Evolutionary conservation across 192 early-diverging fungal genomes (phyloP).

Genomic region (Mortierella alpina): DNA sequence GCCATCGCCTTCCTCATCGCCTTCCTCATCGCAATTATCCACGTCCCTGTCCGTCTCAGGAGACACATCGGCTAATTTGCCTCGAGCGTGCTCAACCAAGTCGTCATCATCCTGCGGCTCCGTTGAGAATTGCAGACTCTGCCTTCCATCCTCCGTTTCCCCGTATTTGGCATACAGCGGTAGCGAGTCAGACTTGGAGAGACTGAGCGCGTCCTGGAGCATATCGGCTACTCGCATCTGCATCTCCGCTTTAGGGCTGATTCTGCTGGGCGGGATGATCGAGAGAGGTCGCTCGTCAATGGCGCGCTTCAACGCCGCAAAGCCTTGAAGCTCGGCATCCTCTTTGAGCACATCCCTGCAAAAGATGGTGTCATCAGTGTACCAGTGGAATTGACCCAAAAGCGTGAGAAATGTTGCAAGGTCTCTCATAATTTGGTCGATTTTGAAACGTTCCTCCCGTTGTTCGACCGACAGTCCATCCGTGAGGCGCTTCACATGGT

Average conservation of each 20-base stretch:
- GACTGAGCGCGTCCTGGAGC: constrained; percentile 43
- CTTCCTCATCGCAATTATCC: background rate
- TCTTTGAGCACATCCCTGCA: constrained; percentile 54
- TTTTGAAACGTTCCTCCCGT: constrained; percentile 17
- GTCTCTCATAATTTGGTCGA: constrained; percentile 27
- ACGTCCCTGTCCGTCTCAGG: constrained; percentile 10
- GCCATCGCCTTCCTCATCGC: background rate
- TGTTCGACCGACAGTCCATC: constrained; percentile 31
- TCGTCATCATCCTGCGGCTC: constrained; percentile 29
- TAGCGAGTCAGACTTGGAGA: constrained; percentile 32
- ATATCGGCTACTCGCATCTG: constrained; percentile 52
- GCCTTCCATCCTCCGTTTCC: constrained; percentile 13
- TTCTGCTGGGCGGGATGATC: constrained; percentile 43
- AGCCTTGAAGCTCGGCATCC: constrained; percentile 57
- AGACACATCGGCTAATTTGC: constrained; percentile 1
- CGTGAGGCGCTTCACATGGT: constrained; percentile 48
- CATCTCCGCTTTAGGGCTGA: constrained; percentile 53
- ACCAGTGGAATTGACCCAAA: constrained; percentile 26
- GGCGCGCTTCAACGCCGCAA: constrained; percentile 46
- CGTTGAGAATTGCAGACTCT: constrained; percentile 24
- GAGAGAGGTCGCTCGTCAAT: constrained; percentile 50
- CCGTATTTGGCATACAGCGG: constrained; percentile 25
- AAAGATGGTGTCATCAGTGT: constrained; percentile 42
- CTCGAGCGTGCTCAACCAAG: constrained; percentile 8
- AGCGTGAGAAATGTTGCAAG: constrained; percentile 26